Evolutionary conservation across 305 asterid species (phyloP).

Genomic region (Solanum chacoense): DNA sequence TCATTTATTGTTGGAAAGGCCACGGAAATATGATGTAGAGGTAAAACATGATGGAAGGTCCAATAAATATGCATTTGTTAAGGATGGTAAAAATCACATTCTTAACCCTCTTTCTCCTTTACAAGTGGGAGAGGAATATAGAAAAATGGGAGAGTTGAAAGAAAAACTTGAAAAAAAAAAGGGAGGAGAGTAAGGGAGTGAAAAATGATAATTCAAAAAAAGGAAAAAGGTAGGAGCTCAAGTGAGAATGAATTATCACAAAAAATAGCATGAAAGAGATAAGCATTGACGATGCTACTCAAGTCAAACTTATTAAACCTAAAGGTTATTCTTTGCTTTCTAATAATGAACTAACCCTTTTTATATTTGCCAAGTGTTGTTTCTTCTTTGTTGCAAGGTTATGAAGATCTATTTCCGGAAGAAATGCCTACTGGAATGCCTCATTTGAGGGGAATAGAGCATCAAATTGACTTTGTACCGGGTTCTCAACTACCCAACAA

Average conservation of each 20-base stretch:
- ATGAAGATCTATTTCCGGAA: background rate
- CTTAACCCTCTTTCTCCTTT: background rate
- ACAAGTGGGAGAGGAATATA: background rate
- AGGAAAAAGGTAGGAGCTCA: background rate
- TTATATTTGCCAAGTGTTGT: background rate
- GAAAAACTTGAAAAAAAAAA: background rate
- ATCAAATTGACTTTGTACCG: background rate
- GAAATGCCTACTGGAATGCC: background rate
- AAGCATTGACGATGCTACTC: background rate
- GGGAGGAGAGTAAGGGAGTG: background rate
- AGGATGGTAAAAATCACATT: background rate
- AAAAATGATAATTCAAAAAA: no score
- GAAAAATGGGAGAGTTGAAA: background rate
- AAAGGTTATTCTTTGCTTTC: background rate
- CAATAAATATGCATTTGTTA: no score
- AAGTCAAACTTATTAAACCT: background rate
- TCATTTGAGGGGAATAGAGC: background rate
- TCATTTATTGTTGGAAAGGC: background rate
- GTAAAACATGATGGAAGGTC: background rate
- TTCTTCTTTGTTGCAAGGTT: background rate
- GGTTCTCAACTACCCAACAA: background rate
- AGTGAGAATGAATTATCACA: background rate
- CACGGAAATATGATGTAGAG: background rate
- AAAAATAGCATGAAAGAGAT: no score
- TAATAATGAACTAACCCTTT: background rate